Base-by-base conservation (phyloP, 257 asterid genomes). In the Fraxinus cuspidata region DNA sequence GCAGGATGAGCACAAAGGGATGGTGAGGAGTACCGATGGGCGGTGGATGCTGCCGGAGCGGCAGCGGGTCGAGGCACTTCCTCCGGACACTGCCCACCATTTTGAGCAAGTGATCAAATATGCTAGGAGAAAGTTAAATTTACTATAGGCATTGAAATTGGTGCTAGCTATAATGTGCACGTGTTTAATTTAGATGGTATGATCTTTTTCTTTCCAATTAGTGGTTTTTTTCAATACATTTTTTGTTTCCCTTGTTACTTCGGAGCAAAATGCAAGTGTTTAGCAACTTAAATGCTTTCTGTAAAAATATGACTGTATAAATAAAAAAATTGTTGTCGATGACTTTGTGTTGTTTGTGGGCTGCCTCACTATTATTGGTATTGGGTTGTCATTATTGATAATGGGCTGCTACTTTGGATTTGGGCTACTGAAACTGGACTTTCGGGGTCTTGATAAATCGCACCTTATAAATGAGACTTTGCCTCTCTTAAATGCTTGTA, bases 1-100 rank as follows among this genome's bases (percentile, higher is more conserved):
- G 91, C 95, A 92, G 76, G 97, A 90, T 28, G 90, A 90, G 87
- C 92, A 92, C 18, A 92, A 92, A 42, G 97, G 97, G 79, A 88
- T 90, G 97, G 85, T 84, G 42, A 86, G 90, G 78, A 77, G 70
- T 0, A 47, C 77, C 19, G 90, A 87, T 23, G 96, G 96, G 51
- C 85, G 87, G 85, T 92, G 97, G 97, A 76, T 79, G 74, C 16
- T 90, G 86, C 97, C 95, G 37, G 93, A 90, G 56, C 69, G 95
- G 77, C 90, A 89, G 0, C 37, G 87, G 71, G 78, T 92, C 15
- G 96, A 92, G 89, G 88, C 87, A 2, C 95, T 90, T 74, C 96
- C 96, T 12, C 77, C 90, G 1, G 96, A 92, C 83, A 92, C 96
- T 75, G 95, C 92, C 56, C 92, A 92, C 84, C 93, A 88, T 84